These are phyloP conservation scores for Penicillium sp. DNA, from an alignment of 2,329 filamentous ascomycete genomes.

Conservation along the genomic window DNA sequence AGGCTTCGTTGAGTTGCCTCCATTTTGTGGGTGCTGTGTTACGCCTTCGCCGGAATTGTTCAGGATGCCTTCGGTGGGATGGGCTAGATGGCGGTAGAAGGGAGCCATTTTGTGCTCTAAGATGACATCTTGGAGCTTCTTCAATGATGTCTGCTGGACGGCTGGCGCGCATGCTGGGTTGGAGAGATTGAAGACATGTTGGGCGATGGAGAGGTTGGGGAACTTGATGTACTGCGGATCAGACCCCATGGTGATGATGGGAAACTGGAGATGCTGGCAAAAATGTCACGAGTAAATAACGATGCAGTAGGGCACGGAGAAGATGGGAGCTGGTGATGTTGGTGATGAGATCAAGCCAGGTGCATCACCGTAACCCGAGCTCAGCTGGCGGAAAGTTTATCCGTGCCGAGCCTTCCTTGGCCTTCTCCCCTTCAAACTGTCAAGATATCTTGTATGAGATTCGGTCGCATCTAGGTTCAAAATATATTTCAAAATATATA, in stretches of 20 bases:
- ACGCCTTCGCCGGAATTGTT: constrained; percentile 69
- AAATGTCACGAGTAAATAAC: not conserved
- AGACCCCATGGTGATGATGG: constrained; percentile 53
- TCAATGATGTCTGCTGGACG: constrained; percentile 57
- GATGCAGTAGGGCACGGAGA: constrained; percentile 5
- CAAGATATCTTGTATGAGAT: not conserved
- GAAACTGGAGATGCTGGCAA: constrained; percentile 6
- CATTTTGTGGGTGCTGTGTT: constrained; percentile 44
- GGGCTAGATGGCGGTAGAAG: constrained; percentile 63
- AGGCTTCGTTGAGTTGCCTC: constrained; percentile 43
- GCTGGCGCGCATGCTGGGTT: constrained; percentile 56
- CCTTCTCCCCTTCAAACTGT: not conserved
- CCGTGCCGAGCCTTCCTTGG: constrained; percentile 19
- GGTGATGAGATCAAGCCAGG: constrained; percentile 18
- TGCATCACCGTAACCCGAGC: constrained; percentile 27
- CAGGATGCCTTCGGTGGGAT: constrained; percentile 71
- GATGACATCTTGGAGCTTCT: constrained; percentile 63
- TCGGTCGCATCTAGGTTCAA: not conserved
- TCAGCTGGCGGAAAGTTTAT: constrained; percentile 38
- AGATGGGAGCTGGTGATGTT: constrained; percentile 17
- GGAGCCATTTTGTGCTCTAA: constrained; percentile 65
- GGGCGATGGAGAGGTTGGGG: constrained; percentile 62
- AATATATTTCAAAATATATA: not conserved
- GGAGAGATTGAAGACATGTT: constrained; percentile 66
- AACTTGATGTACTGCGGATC: constrained; percentile 66